These are phyloP conservation scores for Cercospora zeina DNA, from an alignment of 2,329 filamentous ascomycete species.

Conservation along the genomic window DNA sequence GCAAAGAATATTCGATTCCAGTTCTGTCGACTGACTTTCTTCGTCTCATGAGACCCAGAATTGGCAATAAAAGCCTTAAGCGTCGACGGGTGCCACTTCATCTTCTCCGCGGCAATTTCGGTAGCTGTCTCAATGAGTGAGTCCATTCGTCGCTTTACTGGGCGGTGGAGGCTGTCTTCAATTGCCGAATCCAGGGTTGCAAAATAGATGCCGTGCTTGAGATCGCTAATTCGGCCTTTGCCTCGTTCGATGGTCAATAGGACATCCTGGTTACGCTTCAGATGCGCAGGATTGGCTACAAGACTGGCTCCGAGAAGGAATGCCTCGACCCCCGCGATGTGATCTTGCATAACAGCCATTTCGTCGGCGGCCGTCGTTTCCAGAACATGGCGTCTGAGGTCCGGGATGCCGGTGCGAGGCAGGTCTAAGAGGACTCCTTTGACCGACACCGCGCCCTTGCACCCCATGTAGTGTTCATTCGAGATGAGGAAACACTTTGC, in stretches of 20 bases:
- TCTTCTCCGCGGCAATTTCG: not conserved
- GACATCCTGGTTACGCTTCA: not conserved
- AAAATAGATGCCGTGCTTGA: not conserved
- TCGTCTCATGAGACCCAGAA: not conserved
- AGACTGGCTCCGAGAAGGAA: not conserved
- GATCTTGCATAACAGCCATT: not conserved
- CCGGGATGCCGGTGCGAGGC: conserved; percentile 29
- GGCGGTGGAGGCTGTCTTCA: not conserved
- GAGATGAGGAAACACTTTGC: conserved; percentile 30
- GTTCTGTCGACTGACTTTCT: not conserved
- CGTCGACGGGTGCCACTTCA: not conserved
- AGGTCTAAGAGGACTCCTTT: conserved; percentile 14
- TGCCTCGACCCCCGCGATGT: not conserved
- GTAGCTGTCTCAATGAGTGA: not conserved
- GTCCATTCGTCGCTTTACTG: not conserved
- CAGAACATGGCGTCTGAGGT: conserved; percentile 13
- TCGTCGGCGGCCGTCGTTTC: not conserved
- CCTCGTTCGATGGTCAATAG: not conserved
- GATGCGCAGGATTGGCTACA: not conserved
- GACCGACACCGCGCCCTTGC: conserved; percentile 20
- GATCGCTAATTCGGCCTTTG: not conserved
- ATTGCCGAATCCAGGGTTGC: not conserved
- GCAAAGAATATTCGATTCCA: not conserved
- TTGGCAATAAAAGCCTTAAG: not conserved
- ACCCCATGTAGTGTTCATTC: conserved; percentile 32